These are phyloP conservation scores for Crithidia bombi DNA, from an alignment of 208 protist genomes.

Conservation along the genomic window DNA sequence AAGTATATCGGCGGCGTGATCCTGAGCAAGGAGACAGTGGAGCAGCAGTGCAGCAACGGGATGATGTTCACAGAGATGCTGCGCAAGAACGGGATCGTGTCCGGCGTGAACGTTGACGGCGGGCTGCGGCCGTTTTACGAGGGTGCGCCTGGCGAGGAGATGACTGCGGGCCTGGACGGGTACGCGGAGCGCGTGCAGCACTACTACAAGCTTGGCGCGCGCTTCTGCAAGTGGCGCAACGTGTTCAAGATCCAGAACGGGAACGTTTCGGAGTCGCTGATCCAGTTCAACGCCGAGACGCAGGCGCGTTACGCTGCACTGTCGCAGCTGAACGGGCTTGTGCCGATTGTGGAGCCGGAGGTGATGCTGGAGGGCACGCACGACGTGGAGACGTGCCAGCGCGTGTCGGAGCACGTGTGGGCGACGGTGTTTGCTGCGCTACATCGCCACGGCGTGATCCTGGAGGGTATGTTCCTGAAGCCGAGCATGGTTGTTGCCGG, in stretches of 20 bases:
- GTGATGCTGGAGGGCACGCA: conserved; percentile 96
- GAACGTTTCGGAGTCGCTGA: conserved; percentile 86
- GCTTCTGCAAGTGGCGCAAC: conserved; percentile 98
- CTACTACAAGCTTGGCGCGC: conserved; percentile 95
- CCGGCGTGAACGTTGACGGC: conserved; percentile 97
- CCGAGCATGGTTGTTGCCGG: conserved; percentile 97
- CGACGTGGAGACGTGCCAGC: conserved; percentile 85
- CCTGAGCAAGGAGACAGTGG: conserved; percentile 97
- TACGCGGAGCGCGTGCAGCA: conserved; percentile 87
- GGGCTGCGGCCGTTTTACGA: conserved; percentile 77
- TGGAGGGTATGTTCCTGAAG: conserved; percentile 97
- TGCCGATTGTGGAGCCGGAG: conserved; percentile 98
- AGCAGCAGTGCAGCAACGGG: conserved; percentile 90
- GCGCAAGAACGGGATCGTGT: conserved; percentile 81
- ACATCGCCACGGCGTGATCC: conserved; percentile 93
- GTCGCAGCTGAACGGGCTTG: conserved; percentile 95
- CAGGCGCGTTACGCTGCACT: conserved; percentile 96
- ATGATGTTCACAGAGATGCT: conserved; percentile 89
- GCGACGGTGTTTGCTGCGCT: conserved; percentile 78
- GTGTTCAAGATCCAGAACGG: conserved; percentile 94
- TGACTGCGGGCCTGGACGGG: conserved; percentile 95
- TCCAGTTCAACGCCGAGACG: conserved; percentile 93
- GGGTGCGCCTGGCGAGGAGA: conserved; percentile 92
- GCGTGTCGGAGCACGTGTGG: conserved; percentile 89
- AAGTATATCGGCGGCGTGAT: conserved; percentile 97